phyloP scores from a whole-genome alignment of 2,329 filamentous ascomycete species.

The Cordyceps pruinosa region DNA sequence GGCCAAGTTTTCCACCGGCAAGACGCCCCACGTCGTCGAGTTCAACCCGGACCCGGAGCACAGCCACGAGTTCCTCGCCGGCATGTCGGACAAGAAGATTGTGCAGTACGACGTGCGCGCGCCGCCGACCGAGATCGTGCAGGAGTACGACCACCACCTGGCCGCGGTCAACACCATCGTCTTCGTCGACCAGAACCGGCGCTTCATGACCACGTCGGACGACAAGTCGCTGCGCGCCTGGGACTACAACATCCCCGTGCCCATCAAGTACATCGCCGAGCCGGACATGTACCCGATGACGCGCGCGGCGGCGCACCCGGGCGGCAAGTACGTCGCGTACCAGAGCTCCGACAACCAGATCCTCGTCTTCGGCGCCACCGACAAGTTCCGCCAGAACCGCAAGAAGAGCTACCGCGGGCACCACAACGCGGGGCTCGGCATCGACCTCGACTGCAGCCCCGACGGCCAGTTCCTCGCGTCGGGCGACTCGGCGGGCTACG shows the following conservation, averaged over 20 bases:
- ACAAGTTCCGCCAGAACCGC: conserved; percentile 94
- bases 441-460: conserved; percentile 80
- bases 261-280: conserved; percentile 97
- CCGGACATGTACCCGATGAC: conserved; percentile 98
- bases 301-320: conserved; percentile 75
- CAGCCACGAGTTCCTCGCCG: conserved; percentile 85
- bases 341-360: conserved; percentile 95
- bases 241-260: conserved; percentile 98
- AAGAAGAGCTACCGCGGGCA: conserved; percentile 96
- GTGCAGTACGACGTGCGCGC: conserved; percentile 89
- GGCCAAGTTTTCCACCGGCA: conserved; percentile 83
- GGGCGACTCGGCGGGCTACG: conserved; percentile 80
- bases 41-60: conserved; percentile 79
- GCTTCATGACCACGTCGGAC: conserved; percentile 97
- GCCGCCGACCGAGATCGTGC: conserved; percentile 65
- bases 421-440: conserved; percentile 89
- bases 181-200: conserved; percentile 87
- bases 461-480: conserved; percentile 87
- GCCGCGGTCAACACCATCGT: conserved; percentile 97
- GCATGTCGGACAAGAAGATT: conserved; percentile 99
- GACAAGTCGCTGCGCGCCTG: conserved; percentile 93
- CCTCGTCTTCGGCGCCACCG: conserved; percentile 86
- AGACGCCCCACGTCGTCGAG: conserved; percentile 88
- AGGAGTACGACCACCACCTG: conserved; percentile 97
- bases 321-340: conserved; percentile 89